These are phyloP conservation scores for Pseudocercospora cruenta DNA, from an alignment of 2,329 filamentous ascomycete species.

Conservation along the genomic window DNA sequence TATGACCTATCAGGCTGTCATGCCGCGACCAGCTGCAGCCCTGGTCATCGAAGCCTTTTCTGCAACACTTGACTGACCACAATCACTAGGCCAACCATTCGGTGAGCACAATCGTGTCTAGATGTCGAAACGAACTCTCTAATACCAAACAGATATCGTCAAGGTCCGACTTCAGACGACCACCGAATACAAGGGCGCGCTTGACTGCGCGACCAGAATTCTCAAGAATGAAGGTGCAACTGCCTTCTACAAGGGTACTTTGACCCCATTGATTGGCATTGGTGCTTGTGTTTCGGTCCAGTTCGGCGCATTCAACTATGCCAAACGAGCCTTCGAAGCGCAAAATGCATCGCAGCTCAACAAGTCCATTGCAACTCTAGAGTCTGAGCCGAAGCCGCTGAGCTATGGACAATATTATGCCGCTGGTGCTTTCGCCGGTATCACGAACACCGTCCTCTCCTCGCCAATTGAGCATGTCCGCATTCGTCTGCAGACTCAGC, in stretches of 20 bases:
- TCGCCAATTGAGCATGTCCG: conserved; percentile 95
- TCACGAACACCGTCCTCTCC: conserved; percentile 86
- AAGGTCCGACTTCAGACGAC: conserved; percentile 96
- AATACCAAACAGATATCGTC: conserved; percentile 71
- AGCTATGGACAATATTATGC: conserved; percentile 86
- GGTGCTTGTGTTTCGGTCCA: conserved; percentile 95
- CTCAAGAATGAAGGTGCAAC: conserved; percentile 83
- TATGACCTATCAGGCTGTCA: not conserved
- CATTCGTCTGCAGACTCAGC: conserved; percentile 94
- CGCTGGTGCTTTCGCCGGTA: conserved; percentile 86
- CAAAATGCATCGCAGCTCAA: conserved; percentile 58
- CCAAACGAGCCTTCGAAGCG: conserved; percentile 81
- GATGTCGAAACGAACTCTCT: not conserved
- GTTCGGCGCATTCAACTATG: conserved; percentile 95
- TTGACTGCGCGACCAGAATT: conserved; percentile 81
- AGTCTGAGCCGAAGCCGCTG: conserved; percentile 51
- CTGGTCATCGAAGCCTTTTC: too few species aligned
- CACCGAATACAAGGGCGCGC: conserved; percentile 75
- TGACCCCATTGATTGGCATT: conserved; percentile 93
- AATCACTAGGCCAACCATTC: conserved; percentile 63
- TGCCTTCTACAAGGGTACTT: conserved; percentile 97
- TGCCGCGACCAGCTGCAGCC: too few species aligned
- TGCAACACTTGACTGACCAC: conserved; percentile 29
- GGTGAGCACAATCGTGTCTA: conserved; percentile 48
- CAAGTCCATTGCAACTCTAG: conserved; percentile 40